Base-by-base conservation (phyloP, 208 protist species). In the Leishmania mexicana region DNA sequence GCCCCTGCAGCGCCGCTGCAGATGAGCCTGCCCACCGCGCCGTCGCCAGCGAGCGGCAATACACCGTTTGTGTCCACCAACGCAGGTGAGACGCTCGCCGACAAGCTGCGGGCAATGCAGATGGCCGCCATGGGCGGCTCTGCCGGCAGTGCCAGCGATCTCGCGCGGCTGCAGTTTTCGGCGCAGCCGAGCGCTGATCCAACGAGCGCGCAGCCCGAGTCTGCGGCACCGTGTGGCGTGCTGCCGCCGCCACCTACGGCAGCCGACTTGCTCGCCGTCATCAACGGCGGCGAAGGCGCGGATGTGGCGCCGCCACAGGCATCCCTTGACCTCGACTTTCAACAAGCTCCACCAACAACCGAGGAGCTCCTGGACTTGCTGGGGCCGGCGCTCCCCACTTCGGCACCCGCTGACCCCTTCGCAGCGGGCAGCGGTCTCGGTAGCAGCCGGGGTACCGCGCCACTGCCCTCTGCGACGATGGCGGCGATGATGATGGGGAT, bases 281-380 rank as follows among this genome's bases (percentile, higher is more conserved):
- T 83, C 78, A 87, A 81, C 76, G 72, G 70, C 24, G 47, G 42
- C 31, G 70, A 54, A 24, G 54, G 28, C 28, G 13, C 70, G 24
- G 45, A 35, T 10, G 45, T 45, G 1, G 70, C 70, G 38, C 58
- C 38, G 51, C 17, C 65, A 62, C 47, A 75, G 77, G 28, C 28
- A 38, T 31, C 24, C 17, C 24, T 54, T 28, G 28, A 28, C 28
- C 19, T 76, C n/a, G 72, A n/a, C 38, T 53, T 76, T 47, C 75
- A 67, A 1, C 82, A 83, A 38, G 75, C 82, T 17, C 54, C 91
- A 0, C 89, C 89, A 7, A 90, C 88, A 13, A 73, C 87, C 13
- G 89, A 85, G 21, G 94, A 97, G 75, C 85, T 96, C 3, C 81
- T 95, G 51, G 94, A 86, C 28, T 83, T 97, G 42, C 88, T 97